phyloP scores from a whole-genome alignment of 2,329 filamentous ascomycete species.

The Thelonectria discophora region DNA sequence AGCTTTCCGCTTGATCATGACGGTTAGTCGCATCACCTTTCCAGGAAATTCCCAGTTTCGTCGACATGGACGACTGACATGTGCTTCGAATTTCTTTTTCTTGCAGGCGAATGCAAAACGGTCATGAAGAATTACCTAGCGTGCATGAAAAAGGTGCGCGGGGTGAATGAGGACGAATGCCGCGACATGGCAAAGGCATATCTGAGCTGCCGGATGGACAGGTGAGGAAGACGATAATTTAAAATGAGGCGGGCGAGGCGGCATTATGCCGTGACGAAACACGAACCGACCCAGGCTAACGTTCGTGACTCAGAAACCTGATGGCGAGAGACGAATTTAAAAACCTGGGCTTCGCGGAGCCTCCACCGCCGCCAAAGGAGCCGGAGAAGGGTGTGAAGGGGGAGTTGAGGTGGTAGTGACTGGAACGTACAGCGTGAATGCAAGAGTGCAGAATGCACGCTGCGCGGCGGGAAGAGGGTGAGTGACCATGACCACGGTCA shows the following conservation, averaged over 20 bases:
- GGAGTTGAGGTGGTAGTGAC: constrained; percentile 48
- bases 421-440: too few relatives aligned
- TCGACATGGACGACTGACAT: constrained; percentile 21
- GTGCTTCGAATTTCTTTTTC: not conserved
- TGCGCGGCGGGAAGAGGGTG: not conserved
- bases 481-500: constrained; percentile 22
- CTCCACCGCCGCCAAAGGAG: constrained; percentile 37
- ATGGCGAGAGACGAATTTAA: constrained; percentile 97
- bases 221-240: constrained; percentile 64
- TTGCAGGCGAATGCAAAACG: constrained; percentile 88
- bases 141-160: constrained; percentile 85
- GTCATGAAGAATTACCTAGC: constrained; percentile 86
- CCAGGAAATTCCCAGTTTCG: not conserved
- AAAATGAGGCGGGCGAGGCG: constrained; percentile 21
- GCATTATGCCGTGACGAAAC: constrained; percentile 21
- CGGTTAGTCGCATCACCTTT: constrained; percentile 51
- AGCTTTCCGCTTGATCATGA: constrained; percentile 95
- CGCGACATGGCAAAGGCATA: constrained; percentile 88
- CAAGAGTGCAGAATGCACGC: constrained; percentile 1
- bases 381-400: constrained; percentile 50
- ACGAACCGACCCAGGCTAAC: constrained; percentile 20
- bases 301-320: constrained; percentile 70
- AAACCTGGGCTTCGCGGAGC: constrained; percentile 79
- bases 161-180: constrained; percentile 87
- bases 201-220: constrained; percentile 91